Evolutionary conservation across 176 grass and related monocot genomes (phyloP).

Genomic region (Avena atlantica): DNA sequence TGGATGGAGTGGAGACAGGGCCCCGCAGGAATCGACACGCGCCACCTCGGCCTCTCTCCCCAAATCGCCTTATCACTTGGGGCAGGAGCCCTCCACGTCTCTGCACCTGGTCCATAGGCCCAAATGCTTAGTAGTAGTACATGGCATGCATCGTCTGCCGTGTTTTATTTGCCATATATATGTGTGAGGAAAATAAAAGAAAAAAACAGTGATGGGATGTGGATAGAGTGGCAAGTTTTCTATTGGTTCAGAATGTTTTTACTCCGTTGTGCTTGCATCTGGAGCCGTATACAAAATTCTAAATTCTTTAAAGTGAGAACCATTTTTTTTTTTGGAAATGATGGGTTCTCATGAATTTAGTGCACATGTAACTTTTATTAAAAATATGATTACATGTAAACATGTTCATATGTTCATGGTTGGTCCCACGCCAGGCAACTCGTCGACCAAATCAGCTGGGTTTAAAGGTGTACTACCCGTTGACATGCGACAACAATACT

Average conservation of each 20-base stretch:
- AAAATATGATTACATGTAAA: too few relatives aligned
- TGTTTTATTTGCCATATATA: neutral
- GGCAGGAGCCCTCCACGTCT: slow-evolving; percentile 10
- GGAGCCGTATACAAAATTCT: too few relatives aligned
- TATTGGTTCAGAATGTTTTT: neutral
- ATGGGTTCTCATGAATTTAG: too few relatives aligned
- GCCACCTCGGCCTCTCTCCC: slow-evolving; percentile 21
- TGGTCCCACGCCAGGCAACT: too few relatives aligned
- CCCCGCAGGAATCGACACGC: slow-evolving; percentile 45
- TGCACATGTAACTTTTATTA: too few relatives aligned
- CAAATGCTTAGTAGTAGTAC: neutral
- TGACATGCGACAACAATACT: too few relatives aligned
- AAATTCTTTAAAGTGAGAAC: too few relatives aligned
- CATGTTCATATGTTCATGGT: too few relatives aligned
- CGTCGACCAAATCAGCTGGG: too few relatives aligned
- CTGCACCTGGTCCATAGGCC: slow-evolving; percentile 45
- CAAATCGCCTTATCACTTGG: slow-evolving; percentile 49
- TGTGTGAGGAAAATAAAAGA: neutral
- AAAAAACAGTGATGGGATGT: neutral
- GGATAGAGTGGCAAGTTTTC: neutral
- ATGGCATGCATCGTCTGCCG: neutral
- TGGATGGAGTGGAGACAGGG: neutral
- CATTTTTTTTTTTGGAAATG: too few relatives aligned
- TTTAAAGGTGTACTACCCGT: too few relatives aligned
- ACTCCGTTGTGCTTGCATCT: too few relatives aligned